Percentiles rank a stretch among this genome's conserved stretches.
These are phyloP conservation scores for Chionographis japonica DNA, from an alignment of 106 monocot species.

Conservation along the genomic window DNA sequence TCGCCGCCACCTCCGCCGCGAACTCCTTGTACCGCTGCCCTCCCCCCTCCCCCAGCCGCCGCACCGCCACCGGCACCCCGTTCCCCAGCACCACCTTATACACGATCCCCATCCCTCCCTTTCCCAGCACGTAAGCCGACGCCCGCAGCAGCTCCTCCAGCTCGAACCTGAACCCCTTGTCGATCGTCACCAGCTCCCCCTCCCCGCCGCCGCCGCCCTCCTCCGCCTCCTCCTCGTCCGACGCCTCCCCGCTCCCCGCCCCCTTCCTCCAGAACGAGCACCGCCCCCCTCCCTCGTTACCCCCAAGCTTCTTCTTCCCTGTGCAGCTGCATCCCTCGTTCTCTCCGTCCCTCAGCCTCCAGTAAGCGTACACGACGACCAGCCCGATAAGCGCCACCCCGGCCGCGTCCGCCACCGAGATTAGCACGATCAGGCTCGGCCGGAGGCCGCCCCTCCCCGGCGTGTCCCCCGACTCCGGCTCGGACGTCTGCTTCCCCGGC, in stretches of 20 bases:
- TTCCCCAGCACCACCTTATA: slow-evolving; percentile 93
- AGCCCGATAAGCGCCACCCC: slow-evolving; percentile 60
- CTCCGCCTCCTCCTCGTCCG: background rate
- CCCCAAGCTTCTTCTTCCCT: slow-evolving; percentile 24
- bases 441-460: slow-evolving; percentile 18
- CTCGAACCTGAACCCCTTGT: slow-evolving; percentile 71
- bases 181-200: slow-evolving; percentile 60
- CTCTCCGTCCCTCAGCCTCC: slow-evolving; percentile 47
- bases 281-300: background rate
- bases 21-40: slow-evolving; percentile 66
- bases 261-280: slow-evolving; percentile 6
- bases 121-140: slow-evolving; percentile 91
- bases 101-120: slow-evolving; percentile 76
- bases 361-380: slow-evolving; percentile 52
- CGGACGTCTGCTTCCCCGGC: background rate
- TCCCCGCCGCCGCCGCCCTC: slow-evolving; percentile 2
- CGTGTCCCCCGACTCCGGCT: background rate
- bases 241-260: background rate
- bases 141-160: slow-evolving; percentile 83
- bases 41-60: slow-evolving; percentile 57
- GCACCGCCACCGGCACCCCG: slow-evolving; percentile 72
- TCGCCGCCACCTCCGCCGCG: slow-evolving; percentile 60
- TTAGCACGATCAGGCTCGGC: slow-evolving; percentile 40
- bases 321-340: slow-evolving; percentile 22
- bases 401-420: slow-evolving; percentile 55